phyloP scores from a whole-genome alignment of 2,329 filamentous ascomycete species.

The Huntiella savannae region DNA sequence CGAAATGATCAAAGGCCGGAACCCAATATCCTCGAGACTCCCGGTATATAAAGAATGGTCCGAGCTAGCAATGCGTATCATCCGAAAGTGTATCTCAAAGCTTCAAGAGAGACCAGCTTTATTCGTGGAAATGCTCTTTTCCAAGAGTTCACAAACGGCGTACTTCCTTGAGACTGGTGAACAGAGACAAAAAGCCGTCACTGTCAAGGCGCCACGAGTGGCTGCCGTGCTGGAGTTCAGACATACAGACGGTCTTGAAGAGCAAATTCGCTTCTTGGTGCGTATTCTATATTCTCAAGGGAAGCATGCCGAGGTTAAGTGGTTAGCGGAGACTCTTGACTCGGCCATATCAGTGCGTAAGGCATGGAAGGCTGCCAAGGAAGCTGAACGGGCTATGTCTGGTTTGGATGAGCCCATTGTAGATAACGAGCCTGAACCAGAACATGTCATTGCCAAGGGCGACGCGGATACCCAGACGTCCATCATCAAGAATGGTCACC shows the following conservation, averaged over 20 bases:
- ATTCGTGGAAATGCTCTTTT: constrained; percentile 83
- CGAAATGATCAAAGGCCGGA: constrained; percentile 71
- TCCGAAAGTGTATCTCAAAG: constrained; percentile 66
- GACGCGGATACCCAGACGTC: constrained; percentile 39
- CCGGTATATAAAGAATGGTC: constrained; percentile 76
- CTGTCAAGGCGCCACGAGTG: constrained; percentile 40
- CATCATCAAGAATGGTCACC: constrained; percentile 75
- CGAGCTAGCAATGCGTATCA: constrained; percentile 66
- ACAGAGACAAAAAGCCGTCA: constrained; percentile 55
- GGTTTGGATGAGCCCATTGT: constrained; percentile 14
- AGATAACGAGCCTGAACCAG: constrained; percentile 4
- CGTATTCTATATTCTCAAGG: constrained; percentile 63
- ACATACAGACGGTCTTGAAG: constrained; percentile 44
- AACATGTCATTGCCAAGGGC: constrained; percentile 36
- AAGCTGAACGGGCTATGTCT: constrained; percentile 30
- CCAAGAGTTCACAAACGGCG: constrained; percentile 65
- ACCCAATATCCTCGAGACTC: constrained; percentile 48
- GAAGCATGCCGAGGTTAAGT: constrained; percentile 55
- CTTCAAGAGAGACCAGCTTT: constrained; percentile 70
- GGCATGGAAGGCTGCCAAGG: constrained; percentile 56
- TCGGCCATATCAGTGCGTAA: constrained; percentile 54
- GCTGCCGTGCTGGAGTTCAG: constrained; percentile 74
- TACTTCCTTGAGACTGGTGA: constrained; percentile 87
- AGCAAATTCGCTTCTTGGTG: constrained; percentile 64
- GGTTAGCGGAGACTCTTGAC: constrained; percentile 56